Evolutionary conservation across 139 green algal genomes (phyloP).

Genomic region (Ettlia oleoabundans): DNA sequence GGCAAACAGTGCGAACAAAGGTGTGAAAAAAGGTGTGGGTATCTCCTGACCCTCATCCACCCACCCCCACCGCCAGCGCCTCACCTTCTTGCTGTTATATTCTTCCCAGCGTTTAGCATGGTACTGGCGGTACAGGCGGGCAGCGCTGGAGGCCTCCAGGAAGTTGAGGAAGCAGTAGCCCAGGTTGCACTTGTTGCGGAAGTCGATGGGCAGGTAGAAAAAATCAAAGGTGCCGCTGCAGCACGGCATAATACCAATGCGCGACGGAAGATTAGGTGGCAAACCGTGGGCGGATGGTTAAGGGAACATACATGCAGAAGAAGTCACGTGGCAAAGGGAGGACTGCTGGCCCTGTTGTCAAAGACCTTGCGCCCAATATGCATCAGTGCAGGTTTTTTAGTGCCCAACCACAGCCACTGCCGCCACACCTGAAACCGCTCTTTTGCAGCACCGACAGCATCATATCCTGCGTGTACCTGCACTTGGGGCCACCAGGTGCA

Average conservation of each 20-base stretch:
- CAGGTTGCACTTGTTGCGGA: slow-evolving; percentile 81
- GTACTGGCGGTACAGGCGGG: slow-evolving; percentile 28
- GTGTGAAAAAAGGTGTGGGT: not conserved
- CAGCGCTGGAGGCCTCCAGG: slow-evolving; percentile 18
- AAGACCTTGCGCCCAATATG: no score
- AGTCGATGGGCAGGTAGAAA: slow-evolving; percentile 85
- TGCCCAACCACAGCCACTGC: no score
- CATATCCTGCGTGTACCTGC: slow-evolving; percentile 56
- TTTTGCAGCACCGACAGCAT: slow-evolving; percentile 55
- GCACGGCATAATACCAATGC: no score
- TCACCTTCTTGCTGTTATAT: slow-evolving; percentile 71
- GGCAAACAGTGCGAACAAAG: no score
- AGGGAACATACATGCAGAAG: no score
- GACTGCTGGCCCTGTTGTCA: not conserved
- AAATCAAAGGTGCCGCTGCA: slow-evolving; percentile 69
- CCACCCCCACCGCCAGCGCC: not conserved
- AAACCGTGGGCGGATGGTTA: no score
- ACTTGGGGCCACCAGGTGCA: no score
- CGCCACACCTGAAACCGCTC: slow-evolving; percentile 49
- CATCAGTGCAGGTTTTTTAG: no score
- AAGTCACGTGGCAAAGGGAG: no score
- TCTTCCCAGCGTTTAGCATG: slow-evolving; percentile 69
- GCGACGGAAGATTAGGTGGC: no score
- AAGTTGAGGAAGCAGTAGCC: slow-evolving; percentile 85
- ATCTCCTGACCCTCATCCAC: not conserved